Conservation (phyloP, 1,139 yeast species). For the Nakaseomyces uthaithaninus region DNA sequence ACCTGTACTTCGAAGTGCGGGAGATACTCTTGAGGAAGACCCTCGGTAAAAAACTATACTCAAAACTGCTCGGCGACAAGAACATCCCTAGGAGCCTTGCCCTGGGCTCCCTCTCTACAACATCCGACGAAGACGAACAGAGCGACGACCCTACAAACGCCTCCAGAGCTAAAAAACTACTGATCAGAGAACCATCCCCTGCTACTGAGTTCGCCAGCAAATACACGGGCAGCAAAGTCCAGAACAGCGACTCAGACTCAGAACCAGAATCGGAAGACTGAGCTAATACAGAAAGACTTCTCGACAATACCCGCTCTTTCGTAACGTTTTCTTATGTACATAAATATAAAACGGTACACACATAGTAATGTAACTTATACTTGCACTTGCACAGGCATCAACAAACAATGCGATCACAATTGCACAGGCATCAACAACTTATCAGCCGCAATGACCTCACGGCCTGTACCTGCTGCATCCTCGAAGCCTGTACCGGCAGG, state of each 20-base stretch:
- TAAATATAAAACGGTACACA: too few relatives aligned
- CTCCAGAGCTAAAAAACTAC: constrained; percentile 6
- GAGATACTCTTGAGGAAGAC: constrained; percentile 56
- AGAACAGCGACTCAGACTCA: neutral
- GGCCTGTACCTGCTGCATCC: constrained; percentile 7
- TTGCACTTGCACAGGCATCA: too few relatives aligned
- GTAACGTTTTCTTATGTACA: too few relatives aligned
- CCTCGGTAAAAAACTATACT: constrained; percentile 30
- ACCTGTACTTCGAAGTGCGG: constrained; percentile 73
- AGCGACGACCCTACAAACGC: constrained; percentile 6
- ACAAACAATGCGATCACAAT: too few relatives aligned
- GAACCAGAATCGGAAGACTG: neutral
- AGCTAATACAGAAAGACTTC: too few relatives aligned
- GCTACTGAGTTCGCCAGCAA: constrained; percentile 57
- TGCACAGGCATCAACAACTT: too few relatives aligned
- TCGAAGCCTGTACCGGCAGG: too few relatives aligned
- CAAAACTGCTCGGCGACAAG: constrained; percentile 26
- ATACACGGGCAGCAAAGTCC: constrained; percentile 40
- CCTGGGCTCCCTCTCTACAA: constrained; percentile 5
- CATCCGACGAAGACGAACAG: constrained; percentile 7
- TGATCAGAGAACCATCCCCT: constrained; percentile 39
- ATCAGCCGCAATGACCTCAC: too few relatives aligned
- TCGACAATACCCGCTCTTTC: too few relatives aligned
- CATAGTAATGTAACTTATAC: too few relatives aligned
- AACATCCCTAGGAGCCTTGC: constrained; percentile 6